Base-by-base conservation (phyloP, 306 rosid genomes). In the Rosa chinensis region DNA sequence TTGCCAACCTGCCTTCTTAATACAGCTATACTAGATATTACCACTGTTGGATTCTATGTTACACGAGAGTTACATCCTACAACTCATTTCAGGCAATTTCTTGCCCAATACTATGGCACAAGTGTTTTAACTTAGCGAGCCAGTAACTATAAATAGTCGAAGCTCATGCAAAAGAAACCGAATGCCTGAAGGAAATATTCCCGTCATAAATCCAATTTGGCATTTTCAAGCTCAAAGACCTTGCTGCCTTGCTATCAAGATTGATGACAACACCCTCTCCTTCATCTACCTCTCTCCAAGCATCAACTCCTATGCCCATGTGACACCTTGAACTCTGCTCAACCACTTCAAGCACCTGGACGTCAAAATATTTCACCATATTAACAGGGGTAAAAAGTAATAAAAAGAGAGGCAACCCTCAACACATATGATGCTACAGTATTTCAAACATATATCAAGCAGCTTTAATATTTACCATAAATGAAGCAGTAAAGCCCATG, bases 291-390 rank as follows among this genome's bases (percentile, higher is more conserved):
- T 23, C 44, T n/a, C 78, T 49, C 39, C 21, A 8, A 40, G 39
- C 66, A 6, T 35, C 72, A 7, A 35, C 21, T 32, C 76, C 62
- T 67, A 66, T 52, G 80, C 68, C 37, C 37, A 32, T 32, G 37
- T 32, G 37, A 61, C 75, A 45, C 69, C 70, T 73, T 44, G 37
- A n/a, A 6, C n/a, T 77, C 69, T 63, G 25, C 70, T 70, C 48
- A 1, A 42, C 76, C n/a, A 72, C 78, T 74, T 81, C 87, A 79
- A 81, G 82, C 79, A 58, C 88, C 88, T 79, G 88, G 73, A 55
- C 71, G 71, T 40, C 21, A 70, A 59, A 42, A 64, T 11, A n/a
- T 45, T 1, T 52, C 47, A 55, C 42, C 5, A 21, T 55, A 40
- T 66, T 21, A 66, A 76, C 21, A 16, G 17, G 43, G 52, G 20